Evolutionary conservation across 768 basidiomycete genomes (phyloP).

Genomic region (Calocybe cyanea): DNA sequence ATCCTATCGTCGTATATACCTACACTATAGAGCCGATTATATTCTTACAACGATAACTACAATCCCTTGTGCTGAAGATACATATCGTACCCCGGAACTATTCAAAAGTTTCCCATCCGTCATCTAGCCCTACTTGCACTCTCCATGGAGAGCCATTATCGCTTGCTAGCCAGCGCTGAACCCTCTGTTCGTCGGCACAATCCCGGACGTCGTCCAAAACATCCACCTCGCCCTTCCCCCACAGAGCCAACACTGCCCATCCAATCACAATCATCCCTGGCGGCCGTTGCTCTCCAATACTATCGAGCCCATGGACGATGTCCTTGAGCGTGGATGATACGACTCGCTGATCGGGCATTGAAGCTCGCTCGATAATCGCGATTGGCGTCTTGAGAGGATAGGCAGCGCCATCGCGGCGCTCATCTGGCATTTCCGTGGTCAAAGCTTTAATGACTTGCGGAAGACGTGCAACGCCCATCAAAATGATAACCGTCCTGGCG

Average conservation of each 20-base stretch:
- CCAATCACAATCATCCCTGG: slow-evolving; percentile 97
- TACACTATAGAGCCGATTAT: no score
- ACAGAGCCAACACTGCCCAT: slow-evolving; percentile 81
- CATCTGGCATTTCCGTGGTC: slow-evolving; percentile 21
- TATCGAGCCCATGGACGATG: slow-evolving; percentile 68
- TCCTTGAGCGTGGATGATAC: slow-evolving; percentile 73
- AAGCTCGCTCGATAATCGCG: slow-evolving; percentile 93
- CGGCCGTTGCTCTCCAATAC: slow-evolving; percentile 80
- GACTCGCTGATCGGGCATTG: slow-evolving; percentile 87
- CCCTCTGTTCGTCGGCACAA: slow-evolving; percentile 39
- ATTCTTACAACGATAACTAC: no score
- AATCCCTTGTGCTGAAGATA: background rate
- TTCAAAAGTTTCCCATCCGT: slow-evolving; percentile 30
- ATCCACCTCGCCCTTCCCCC: slow-evolving; percentile 64
- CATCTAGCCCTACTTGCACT: slow-evolving; percentile 58
- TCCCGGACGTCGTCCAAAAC: slow-evolving; percentile 62
- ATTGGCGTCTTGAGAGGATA: slow-evolving; percentile 83
- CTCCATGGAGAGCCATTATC: slow-evolving; percentile 47
- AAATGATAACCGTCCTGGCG: slow-evolving; percentile 71
- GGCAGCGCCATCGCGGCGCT: slow-evolving; percentile 30
- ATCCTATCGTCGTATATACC: no score
- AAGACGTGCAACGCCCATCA: slow-evolving; percentile 95
- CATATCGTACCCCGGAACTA: background rate
- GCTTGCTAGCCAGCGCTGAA: slow-evolving; percentile 60
- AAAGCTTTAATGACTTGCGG: slow-evolving; percentile 66